Percentiles rank a stretch among this genome's conserved stretches.
phyloP scores from a whole-genome alignment of 331 rosid species.

The Pyracantha coccinea region DNA sequence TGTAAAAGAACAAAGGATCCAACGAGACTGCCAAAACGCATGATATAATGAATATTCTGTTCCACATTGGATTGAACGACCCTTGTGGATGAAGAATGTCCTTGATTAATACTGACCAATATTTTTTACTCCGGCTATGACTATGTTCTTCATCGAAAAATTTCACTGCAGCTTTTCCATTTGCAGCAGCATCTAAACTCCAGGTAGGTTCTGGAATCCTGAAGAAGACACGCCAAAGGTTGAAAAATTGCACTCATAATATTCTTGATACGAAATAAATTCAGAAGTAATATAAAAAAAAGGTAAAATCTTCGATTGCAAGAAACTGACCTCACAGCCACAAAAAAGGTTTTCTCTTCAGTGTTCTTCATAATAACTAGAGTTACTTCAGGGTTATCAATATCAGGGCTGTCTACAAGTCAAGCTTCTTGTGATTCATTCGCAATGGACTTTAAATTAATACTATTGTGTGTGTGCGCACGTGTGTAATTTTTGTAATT shows the following conservation, averaged over 20 bases:
- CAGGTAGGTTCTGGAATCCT: not conserved
- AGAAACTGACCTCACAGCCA: not conserved
- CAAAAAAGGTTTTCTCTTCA: not conserved
- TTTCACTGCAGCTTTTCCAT: not conserved
- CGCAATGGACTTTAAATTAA: not conserved
- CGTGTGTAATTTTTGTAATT: too few species aligned
- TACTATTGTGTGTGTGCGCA: too few species aligned
- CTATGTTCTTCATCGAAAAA: not conserved
- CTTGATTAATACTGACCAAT: not conserved
- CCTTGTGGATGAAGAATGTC: not conserved
- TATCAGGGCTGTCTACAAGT: not conserved
- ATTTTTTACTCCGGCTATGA: not conserved
- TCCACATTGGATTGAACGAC: not conserved
- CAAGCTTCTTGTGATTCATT: not conserved
- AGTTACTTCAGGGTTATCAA: not conserved
- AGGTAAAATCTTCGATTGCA: not conserved
- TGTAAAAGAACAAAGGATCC: not conserved
- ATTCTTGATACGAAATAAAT: not conserved
- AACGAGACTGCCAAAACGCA: not conserved
- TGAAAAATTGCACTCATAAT: not conserved
- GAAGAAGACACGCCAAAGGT: not conserved
- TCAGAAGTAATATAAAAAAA: not conserved
- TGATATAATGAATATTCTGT: not conserved
- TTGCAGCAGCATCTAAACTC: not conserved
- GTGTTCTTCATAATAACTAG: not conserved